These are phyloP conservation scores for Lolium multiflorum DNA, from an alignment of 176 grass and related monocot genomes.

Conservation along the genomic window DNA sequence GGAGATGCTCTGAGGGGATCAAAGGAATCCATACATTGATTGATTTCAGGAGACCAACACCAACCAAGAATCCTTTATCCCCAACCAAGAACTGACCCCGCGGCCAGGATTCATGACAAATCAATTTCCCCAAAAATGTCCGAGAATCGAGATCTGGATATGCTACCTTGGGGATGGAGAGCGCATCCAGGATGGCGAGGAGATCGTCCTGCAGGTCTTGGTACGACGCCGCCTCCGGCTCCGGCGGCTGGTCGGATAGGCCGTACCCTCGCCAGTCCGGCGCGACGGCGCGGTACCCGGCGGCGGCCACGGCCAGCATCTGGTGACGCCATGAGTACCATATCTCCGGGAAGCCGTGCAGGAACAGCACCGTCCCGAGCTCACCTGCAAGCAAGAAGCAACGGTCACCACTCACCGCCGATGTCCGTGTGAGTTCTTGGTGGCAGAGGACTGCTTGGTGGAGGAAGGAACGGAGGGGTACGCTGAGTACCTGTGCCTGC, in stretches of 20 bases:
- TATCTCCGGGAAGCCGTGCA: conserved; percentile 63
- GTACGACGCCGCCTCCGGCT: conserved; percentile 26
- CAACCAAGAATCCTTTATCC: not conserved
- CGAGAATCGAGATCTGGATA: not conserved
- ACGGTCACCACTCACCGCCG: not conserved
- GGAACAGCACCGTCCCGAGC: conserved; percentile 39
- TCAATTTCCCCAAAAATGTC: not conserved
- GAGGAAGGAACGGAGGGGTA: not conserved
- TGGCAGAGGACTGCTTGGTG: not conserved
- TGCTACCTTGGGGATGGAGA: conserved; percentile 39
- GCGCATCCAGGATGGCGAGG: conserved; percentile 44
- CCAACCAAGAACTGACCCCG: not conserved
- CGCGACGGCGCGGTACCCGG: conserved; percentile 51
- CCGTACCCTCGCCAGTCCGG: conserved; percentile 58
- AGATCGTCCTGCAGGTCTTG: conserved; percentile 43
- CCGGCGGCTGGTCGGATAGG: conserved; percentile 43
- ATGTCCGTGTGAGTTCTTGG: not conserved
- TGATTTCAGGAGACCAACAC: not conserved
- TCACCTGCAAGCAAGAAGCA: conserved; percentile 31
- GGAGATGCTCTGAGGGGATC: not conserved
- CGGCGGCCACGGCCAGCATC: conserved; percentile 53
- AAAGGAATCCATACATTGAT: not conserved
- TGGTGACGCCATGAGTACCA: conserved; percentile 63
- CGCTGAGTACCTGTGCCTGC: conserved; percentile 39
- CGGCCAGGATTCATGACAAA: too few species aligned